These are phyloP conservation scores for Prunus padus DNA, from an alignment of 306 rosid genomes.

Conservation along the genomic window DNA sequence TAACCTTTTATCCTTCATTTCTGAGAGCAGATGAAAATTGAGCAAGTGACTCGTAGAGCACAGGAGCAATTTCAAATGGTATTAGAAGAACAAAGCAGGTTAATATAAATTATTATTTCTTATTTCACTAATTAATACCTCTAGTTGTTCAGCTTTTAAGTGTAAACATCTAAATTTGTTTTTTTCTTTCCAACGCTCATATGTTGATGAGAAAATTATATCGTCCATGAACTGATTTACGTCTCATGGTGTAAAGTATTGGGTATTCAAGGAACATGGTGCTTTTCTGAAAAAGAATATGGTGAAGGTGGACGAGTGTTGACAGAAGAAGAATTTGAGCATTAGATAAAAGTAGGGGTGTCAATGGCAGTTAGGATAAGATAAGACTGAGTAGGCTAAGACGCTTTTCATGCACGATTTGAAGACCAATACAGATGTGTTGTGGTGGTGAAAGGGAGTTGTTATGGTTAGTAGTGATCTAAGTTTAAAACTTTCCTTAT, in stretches of 20 bases:
- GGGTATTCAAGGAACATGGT: background rate
- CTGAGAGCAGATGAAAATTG: conserved; percentile 71
- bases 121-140: background rate
- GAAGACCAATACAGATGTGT: too few relatives aligned
- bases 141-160: background rate
- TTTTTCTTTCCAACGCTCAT: background rate
- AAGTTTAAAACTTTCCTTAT: too few relatives aligned
- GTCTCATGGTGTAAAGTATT: background rate
- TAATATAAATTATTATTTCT: background rate
- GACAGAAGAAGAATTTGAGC: background rate
- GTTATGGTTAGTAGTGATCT: too few relatives aligned
- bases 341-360: too few relatives aligned
- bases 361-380: too few relatives aligned
- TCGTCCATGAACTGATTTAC: background rate
- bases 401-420: too few relatives aligned
- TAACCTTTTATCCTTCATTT: conserved; percentile 20
- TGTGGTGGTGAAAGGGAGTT: too few relatives aligned
- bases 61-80: conserved; percentile 96
- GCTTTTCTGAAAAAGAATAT: background rate
- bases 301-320: too few relatives aligned
- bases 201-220: background rate
- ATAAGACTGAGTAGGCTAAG: too few relatives aligned
- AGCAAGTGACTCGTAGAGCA: conserved; percentile 91
- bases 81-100: conserved; percentile 95
- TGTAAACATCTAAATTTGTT: background rate